Percentiles rank a stretch among this genome's conserved stretches.
phyloP scores from a whole-genome alignment of 2,329 filamentous ascomycete species.

The Ophiostoma ulmi region DNA sequence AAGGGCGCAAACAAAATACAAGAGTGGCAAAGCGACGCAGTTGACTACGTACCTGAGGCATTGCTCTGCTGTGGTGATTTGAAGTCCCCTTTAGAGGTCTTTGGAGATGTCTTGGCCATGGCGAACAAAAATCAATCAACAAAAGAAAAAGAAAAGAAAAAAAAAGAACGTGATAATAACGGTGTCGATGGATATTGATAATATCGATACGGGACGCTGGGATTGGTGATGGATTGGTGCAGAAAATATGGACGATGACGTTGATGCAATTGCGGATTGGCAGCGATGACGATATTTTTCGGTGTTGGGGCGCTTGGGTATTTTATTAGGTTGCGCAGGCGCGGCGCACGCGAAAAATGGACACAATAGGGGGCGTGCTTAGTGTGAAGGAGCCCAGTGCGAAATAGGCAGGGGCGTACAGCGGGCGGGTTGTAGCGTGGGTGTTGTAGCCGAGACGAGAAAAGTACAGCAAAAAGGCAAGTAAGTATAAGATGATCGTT shows the following conservation, averaged over 20 bases:
- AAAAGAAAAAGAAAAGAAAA: background rate
- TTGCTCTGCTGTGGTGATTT: constrained; percentile 47
- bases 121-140: constrained; percentile 30
- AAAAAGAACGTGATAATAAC: background rate
- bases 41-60: constrained; percentile 40
- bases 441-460: background rate
- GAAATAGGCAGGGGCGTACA: background rate
- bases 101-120: constrained; percentile 44
- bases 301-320: constrained; percentile 6
- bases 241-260: constrained; percentile 17
- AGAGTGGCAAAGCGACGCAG: constrained; percentile 19
- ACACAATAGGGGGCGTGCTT: constrained; percentile 13
- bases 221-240: constrained; percentile 29
- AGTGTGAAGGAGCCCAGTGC: background rate
- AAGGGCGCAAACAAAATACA: background rate
- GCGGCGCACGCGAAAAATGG: constrained; percentile 12
- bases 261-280: constrained; percentile 15
- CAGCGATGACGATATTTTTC: constrained; percentile 18
- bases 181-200: background rate
- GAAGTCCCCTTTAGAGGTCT: constrained; percentile 39
- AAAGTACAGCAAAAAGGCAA: background rate
- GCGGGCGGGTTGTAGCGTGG: background rate
- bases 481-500: background rate
- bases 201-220: background rate
- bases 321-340: background rate